A percentile compares a stretch with the other conserved stretches of the same genome.
phyloP scores from a whole-genome alignment of 768 basidiomycete genomes.

The Phylloporus sp. region DNA sequence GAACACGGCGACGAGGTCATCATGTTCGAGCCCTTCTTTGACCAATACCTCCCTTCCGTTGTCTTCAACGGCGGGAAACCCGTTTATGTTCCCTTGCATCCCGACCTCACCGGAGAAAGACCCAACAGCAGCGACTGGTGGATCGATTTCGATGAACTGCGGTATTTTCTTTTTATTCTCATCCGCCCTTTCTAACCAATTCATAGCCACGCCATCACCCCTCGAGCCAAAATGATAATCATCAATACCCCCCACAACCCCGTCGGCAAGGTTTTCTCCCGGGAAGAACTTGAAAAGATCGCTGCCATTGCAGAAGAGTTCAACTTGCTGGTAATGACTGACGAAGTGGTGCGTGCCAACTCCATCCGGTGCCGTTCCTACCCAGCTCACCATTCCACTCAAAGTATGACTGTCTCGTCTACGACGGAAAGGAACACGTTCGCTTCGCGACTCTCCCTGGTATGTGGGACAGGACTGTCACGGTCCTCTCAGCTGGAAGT shows the following conservation, averaged over 20 bases:
- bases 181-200: slow-evolving; percentile 2
- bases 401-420: slow-evolving; percentile 92
- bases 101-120: slow-evolving; percentile 51
- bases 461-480: slow-evolving; percentile 98
- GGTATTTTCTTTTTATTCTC: slow-evolving; percentile 38
- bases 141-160: slow-evolving; percentile 83
- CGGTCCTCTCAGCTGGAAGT: slow-evolving; percentile 95
- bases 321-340: slow-evolving; percentile 88
- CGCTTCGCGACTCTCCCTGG: slow-evolving; percentile 92
- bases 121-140: slow-evolving; percentile 77
- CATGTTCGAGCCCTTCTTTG: slow-evolving; percentile 98
- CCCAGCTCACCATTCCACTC: neutral
- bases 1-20: slow-evolving; percentile 95
- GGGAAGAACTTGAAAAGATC: slow-evolving; percentile 75
- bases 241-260: slow-evolving; percentile 98
- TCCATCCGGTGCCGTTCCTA: neutral
- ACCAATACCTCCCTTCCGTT: slow-evolving; percentile 90
- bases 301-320: slow-evolving; percentile 86
- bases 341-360: slow-evolving; percentile 83
- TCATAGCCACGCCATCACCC: slow-evolving; percentile 70
- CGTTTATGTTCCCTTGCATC: slow-evolving; percentile 92
- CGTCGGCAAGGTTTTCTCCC: slow-evolving; percentile 93
- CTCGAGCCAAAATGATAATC: slow-evolving; percentile 90
- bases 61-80: slow-evolving; percentile 92
- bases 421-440: slow-evolving; percentile 82